phyloP scores from a whole-genome alignment of 805 yeast species.

The Pichia cephalocereana region DNA sequence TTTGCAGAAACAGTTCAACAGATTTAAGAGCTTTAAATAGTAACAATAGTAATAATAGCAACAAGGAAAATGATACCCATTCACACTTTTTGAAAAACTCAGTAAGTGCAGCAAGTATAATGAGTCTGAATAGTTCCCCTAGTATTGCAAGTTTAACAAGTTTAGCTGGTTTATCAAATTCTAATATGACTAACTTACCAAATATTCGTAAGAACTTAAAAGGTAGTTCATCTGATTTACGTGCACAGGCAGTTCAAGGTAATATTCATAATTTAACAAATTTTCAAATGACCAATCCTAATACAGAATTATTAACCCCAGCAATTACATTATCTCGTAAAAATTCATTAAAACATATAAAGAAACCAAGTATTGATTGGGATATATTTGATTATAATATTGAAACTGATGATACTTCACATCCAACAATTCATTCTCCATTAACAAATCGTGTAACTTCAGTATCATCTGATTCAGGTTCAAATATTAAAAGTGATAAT shows the following conservation, averaged over 20 bases:
- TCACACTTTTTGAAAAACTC: background rate
- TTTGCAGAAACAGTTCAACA: constrained; percentile 7
- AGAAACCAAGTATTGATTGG: constrained; percentile 15
- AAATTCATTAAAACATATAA: constrained; percentile 8
- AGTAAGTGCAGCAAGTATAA: constrained; percentile 3
- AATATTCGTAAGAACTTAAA: constrained; percentile 4
- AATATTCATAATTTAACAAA: background rate
- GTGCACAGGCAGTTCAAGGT: constrained; percentile 5
- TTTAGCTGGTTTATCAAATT: background rate
- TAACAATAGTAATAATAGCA: background rate
- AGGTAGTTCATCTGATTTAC: constrained; percentile 9
- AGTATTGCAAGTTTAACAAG: constrained; percentile 5
- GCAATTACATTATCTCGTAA: constrained; percentile 7
- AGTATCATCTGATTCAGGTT: background rate
- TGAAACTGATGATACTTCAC: background rate
- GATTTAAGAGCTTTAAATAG: constrained; percentile 3
- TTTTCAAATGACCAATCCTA: background rate
- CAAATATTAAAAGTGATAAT: background rate
- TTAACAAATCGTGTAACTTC: background rate
- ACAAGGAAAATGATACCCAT: background rate
- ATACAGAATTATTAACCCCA: background rate
- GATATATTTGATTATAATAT: constrained; percentile 9
- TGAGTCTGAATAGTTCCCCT: constrained; percentile 3
- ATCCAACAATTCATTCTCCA: background rate
- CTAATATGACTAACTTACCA: background rate